phyloP scores from a whole-genome alignment of 306 rosid species.

The Trifolium pratense region DNA sequence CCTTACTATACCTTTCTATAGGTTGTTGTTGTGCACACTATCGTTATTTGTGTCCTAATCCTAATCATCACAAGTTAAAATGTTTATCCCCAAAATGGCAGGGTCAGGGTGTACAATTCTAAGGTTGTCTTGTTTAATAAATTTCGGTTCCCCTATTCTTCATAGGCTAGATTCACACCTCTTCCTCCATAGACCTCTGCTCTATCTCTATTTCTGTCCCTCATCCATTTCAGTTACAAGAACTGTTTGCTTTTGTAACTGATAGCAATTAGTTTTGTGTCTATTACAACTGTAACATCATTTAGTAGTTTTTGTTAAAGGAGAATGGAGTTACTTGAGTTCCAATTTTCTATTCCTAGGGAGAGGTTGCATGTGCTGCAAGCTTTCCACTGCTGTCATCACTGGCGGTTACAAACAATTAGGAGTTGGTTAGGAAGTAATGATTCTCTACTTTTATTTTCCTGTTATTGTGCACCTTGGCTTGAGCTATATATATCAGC shows the following conservation, averaged over 20 bases:
- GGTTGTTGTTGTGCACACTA: conserved; percentile 1
- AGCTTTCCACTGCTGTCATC: too few species aligned
- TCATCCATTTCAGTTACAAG: background rate
- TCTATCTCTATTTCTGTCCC: background rate
- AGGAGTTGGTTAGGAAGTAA: too few species aligned
- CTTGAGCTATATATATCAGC: too few species aligned
- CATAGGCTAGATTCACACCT: background rate
- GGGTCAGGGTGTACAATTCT: background rate
- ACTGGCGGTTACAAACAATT: too few species aligned
- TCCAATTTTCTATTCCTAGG: too few species aligned
- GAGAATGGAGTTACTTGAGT: too few species aligned
- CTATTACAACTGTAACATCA: background rate
- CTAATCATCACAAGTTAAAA: conserved; percentile 1
- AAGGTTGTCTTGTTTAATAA: background rate
- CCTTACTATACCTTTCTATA: conserved; percentile 8
- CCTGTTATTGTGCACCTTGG: too few species aligned
- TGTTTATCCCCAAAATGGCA: background rate
- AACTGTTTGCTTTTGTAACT: background rate
- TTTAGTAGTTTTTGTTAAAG: background rate
- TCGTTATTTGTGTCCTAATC: background rate
- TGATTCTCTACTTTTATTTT: too few species aligned
- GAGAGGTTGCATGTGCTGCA: too few species aligned
- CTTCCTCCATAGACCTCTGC: background rate
- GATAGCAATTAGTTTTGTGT: background rate
- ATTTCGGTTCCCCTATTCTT: conserved; percentile 1